Base-by-base conservation (phyloP, 176 grass and related monocot genomes). In the Saccharum spontaneum region DNA sequence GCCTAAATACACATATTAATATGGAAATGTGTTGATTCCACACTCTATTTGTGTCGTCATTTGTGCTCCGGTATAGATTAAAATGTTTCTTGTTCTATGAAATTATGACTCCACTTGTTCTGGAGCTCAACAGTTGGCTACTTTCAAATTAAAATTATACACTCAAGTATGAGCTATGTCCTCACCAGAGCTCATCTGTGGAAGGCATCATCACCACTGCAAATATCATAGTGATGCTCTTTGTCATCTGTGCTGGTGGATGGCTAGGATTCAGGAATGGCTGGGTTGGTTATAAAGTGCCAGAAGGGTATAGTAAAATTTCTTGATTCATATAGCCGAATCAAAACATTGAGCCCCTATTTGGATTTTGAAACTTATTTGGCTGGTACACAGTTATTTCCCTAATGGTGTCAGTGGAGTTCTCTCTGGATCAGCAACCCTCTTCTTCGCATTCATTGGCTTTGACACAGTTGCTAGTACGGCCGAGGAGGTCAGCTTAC, bases 371-470 rank as follows among this genome's bases (percentile, higher is more conserved):
- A 84, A 52, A 78, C 69, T 86, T 86, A 1, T 40, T 80, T 77
- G 60, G 3, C 88, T 49, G 71, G 64, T 76, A 79, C 78, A 72
- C 59, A 95, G 96, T 81, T 95, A 95, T 69, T 98, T 98, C 49
- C 91, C 93, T 70, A 91, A 98, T 34, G 93, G 93, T 31, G 54
- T 89, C 24, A 83, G 81, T 7, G 93, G 96, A 81, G 76, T 95
- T 33, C 84, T 98, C 33, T 88, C 91, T 14, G 93, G 93, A 67
- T 98, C 93, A 52, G 93, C 95, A 71, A 98, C 91, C 55, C 91
- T 95, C 46, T 98, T 98, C 75, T 98, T 98, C 60, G 91, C 93
- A 0, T 98, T 92, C 77, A 95, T 98, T 71, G 95, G 95, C n/a
- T 98, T 98, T 23, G 95, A 95, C 60, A 77, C 78, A 83, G 91